Evolutionary conservation across 495 filamentous ascomycete species (phyloP), one percentile per base, ranked within the genome.

Genomic region (Cetradonia linearis): DNA sequence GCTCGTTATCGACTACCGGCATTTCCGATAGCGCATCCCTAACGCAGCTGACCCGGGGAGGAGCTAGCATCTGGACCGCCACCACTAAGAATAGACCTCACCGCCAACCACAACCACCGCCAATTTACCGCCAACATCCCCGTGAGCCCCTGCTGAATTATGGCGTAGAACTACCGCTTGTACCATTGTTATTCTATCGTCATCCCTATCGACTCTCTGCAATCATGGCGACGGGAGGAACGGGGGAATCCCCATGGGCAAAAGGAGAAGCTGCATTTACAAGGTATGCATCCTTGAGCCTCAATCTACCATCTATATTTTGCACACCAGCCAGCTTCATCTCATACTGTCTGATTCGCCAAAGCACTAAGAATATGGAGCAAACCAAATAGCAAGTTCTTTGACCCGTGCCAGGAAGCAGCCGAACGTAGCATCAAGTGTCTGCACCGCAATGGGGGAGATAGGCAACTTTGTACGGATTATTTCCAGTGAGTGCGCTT

Each of bases 391-490:
- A 93, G 89, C 72, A 82, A 95, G 70, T 96, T 84, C 73, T 88
- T 89, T 67, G 92, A 97, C 67, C 92, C 92, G 16, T 97, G 92
- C 70, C 91, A 96, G 69, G 89, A 94, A 59, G 91, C 88, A n/a
- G 92, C 93, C n/a, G 72, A 82, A 50, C 78, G 82, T 61, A 95
- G 89, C 71, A 81, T 95, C 14, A 83, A 80, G 67, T 97, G 92
- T 73, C 77, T 97, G 71, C 83, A 88, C 65, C 83, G 92, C 27
- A 97, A 97, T 73, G 83, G 74, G 3, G 89, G 83, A 23, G 89
- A 96, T 70, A 80, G 83, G 56, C 78, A 85, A n/a, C 84, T 96
- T 82, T 97, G 92, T 68, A 73, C 74, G 54, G 93, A 96, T 70
- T 97, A 93, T 70, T 97, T 97, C 68, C 87, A 95, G 91, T 96